These are phyloP conservation scores for Rhizophagus sp. DNA, from an alignment of 192 early-diverging fungal genomes.

Conservation along the genomic window DNA sequence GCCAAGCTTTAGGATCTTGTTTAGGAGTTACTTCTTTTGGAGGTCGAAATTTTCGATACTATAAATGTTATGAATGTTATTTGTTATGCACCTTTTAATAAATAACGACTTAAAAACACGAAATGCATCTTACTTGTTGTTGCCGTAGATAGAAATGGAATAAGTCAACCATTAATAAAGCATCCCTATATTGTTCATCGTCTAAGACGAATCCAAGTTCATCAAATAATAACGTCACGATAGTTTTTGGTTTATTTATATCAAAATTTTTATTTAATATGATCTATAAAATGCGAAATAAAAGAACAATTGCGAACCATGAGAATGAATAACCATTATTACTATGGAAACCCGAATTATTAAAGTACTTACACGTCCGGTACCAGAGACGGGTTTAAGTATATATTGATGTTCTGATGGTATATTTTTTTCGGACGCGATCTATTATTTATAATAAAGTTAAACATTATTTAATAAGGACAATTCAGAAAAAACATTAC, in stretches of 20 bases:
- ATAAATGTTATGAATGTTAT: conserved; percentile 4
- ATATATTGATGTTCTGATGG: conserved; percentile 78
- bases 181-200: conserved; percentile 85
- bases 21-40: conserved; percentile 78
- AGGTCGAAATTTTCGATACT: conserved; percentile 87
- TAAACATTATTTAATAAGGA: neutral
- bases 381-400: conserved; percentile 88
- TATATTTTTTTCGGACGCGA: conserved; percentile 59
- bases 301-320: neutral
- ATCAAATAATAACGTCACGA: conserved; percentile 80
- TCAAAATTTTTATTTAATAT: conserved; percentile 73
- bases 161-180: conserved; percentile 73
- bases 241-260: conserved; percentile 54
- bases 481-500: neutral
- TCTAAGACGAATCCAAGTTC: conserved; percentile 90
- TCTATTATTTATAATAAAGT: conserved; percentile 45
- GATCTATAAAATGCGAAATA: conserved; percentile 42
- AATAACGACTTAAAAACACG: neutral
- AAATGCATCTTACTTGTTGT: conserved; percentile 54
- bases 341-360: neutral
- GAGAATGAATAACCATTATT: neutral
- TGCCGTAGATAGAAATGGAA: conserved; percentile 82
- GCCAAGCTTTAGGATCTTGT: conserved; percentile 83
- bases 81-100: neutral
- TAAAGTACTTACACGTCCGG: conserved; percentile 61